Evolutionary conservation across 2,329 filamentous ascomycete species (phyloP).

Genomic region (Metarhizium album): DNA sequence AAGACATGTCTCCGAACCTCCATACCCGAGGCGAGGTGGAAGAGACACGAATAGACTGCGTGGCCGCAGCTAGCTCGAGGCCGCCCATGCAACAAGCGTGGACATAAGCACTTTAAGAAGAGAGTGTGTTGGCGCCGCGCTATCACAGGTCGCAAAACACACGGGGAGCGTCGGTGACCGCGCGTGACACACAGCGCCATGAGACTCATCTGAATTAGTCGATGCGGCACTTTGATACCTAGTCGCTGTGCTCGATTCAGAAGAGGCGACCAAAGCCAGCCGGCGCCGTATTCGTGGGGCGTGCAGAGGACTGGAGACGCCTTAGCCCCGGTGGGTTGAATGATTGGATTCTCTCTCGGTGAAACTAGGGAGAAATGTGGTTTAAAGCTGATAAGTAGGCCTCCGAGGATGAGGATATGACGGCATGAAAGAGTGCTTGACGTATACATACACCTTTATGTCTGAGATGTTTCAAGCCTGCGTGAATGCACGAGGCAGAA

Average conservation of each 20-base stretch:
- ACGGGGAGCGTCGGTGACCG: not conserved
- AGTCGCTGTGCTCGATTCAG: conserved; percentile 4
- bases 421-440: not conserved
- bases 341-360: not conserved
- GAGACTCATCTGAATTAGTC: conserved; percentile 9
- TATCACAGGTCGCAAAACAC: not conserved
- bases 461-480: not conserved
- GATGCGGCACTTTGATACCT: conserved; percentile 4
- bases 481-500: not conserved
- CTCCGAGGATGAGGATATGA: not conserved
- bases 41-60: conserved; percentile 11
- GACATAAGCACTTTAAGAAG: conserved; percentile 6
- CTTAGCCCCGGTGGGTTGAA: not conserved
- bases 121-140: conserved; percentile 8
- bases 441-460: not conserved
- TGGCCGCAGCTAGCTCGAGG: conserved; percentile 3
- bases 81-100: conserved; percentile 8
- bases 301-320: not conserved
- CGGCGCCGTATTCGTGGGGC: not conserved
- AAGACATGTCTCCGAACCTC: conserved; percentile 14
- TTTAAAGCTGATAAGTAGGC: not conserved
- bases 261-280: conserved; percentile 5
- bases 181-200: conserved; percentile 9
- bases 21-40: conserved; percentile 10
- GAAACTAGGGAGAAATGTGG: not conserved